phyloP scores from a whole-genome alignment of 768 basidiomycete genomes.

The Clavulina sp. region DNA sequence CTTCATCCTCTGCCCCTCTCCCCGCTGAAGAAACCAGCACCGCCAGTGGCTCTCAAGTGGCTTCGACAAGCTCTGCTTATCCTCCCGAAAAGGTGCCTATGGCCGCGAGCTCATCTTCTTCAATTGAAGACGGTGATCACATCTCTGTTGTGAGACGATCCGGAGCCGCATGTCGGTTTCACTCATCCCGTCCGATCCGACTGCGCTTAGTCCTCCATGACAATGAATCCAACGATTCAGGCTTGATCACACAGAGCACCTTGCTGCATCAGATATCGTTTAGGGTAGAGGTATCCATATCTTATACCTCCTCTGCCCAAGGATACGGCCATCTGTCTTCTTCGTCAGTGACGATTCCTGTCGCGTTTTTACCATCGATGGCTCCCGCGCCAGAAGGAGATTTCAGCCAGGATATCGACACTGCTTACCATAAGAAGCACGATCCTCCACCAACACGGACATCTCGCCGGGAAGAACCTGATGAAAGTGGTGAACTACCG shows the following conservation, averaged over 20 bases:
- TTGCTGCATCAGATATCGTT: conserved; percentile 74
- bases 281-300: conserved; percentile 49
- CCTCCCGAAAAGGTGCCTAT: not conserved
- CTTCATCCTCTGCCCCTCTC: not conserved
- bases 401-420: conserved; percentile 33
- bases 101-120: conserved; percentile 2
- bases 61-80: not conserved
- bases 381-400: conserved; percentile 60
- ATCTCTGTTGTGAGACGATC: conserved; percentile 55
- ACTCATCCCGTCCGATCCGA: conserved; percentile 52
- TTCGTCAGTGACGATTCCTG: conserved; percentile 32
- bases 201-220: conserved; percentile 64
- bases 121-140: conserved; percentile 15
- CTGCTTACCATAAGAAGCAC: conserved; percentile 75
- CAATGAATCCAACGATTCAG: conserved; percentile 21
- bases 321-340: conserved; percentile 38
- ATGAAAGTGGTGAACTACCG: conserved; percentile 49
- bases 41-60: too few species aligned
- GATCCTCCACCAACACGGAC: conserved; percentile 63
- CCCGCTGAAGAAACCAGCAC: not conserved
- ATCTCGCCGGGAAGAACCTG: conserved; percentile 42
- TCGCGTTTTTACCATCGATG: conserved; percentile 52
- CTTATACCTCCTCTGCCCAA: conserved; percentile 38
- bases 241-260: conserved; percentile 63
- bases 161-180: conserved; percentile 85